Conservation (phyloP, 2,329 filamentous ascomycete species). For the Chalaropsis ovoidea region DNA sequence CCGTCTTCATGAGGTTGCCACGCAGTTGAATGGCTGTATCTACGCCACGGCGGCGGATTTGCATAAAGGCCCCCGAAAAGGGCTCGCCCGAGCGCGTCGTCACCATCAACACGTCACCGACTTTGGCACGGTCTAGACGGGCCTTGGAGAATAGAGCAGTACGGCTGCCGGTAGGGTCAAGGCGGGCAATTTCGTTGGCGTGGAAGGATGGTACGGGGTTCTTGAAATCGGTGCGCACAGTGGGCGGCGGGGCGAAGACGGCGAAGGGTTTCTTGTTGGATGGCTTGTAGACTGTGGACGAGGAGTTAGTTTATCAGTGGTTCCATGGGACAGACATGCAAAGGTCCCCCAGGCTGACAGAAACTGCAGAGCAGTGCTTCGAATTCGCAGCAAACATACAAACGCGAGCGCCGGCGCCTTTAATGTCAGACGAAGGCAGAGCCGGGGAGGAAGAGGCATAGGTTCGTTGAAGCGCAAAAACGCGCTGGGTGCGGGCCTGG, state of each 20-base stretch:
- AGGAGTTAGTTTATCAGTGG: constrained; percentile 9
- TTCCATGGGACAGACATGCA: neutral
- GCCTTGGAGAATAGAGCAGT: constrained; percentile 67
- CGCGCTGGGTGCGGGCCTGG: constrained; percentile 44
- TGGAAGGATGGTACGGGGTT: constrained; percentile 61
- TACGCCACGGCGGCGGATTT: constrained; percentile 75
- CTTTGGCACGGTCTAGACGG: constrained; percentile 68
- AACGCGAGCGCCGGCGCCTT: constrained; percentile 25
- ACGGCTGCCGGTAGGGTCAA: constrained; percentile 79
- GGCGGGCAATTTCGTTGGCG: constrained; percentile 55
- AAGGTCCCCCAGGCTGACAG: neutral
- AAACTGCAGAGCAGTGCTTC: neutral
- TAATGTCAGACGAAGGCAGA: constrained; percentile 32
- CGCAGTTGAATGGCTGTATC: constrained; percentile 82
- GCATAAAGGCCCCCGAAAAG: constrained; percentile 79
- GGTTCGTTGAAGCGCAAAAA: constrained; percentile 25
- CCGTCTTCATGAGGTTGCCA: constrained; percentile 74
- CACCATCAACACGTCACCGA: constrained; percentile 86
- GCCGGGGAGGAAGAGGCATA: constrained; percentile 28
- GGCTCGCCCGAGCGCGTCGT: constrained; percentile 72
- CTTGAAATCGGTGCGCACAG: constrained; percentile 33
- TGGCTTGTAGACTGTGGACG: constrained; percentile 22
- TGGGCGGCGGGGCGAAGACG: constrained; percentile 26
- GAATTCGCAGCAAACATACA: constrained; percentile 29
- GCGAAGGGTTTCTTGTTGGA: constrained; percentile 27